These are phyloP conservation scores for Fusarium piperis DNA, from an alignment of 2,329 filamentous ascomycete genomes.

Conservation along the genomic window DNA sequence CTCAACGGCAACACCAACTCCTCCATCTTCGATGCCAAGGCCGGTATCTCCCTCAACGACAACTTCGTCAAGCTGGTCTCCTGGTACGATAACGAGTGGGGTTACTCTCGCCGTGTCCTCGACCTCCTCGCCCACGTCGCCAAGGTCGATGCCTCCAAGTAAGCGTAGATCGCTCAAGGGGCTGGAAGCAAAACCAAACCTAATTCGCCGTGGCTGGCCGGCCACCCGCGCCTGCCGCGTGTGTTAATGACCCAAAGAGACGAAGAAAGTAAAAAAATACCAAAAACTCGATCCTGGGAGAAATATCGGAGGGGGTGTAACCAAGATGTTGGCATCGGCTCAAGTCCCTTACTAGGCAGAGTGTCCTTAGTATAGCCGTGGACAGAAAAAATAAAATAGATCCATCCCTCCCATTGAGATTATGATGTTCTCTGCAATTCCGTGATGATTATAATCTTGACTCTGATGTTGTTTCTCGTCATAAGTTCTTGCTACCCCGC, in stretches of 20 bases:
- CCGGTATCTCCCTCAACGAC: constrained; percentile 96
- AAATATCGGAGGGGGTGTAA: constrained; percentile 39
- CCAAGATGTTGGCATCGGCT: constrained; percentile 31
- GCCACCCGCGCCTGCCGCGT: constrained; percentile 20
- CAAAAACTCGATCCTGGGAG: constrained; percentile 35
- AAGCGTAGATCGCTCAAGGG: constrained; percentile 43
- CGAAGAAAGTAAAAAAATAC: constrained; percentile 37
- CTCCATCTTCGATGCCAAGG: constrained; percentile 99
- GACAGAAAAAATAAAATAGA: constrained; percentile 38
- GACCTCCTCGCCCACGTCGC: constrained; percentile 83
- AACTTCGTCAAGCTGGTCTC: constrained; percentile 99
- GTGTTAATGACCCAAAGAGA: constrained; percentile 40
- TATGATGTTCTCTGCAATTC: not conserved
- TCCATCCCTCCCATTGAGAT: constrained; percentile 38
- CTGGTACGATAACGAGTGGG: constrained; percentile 99
- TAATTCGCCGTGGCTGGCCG: constrained; percentile 34
- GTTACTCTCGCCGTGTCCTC: constrained; percentile 95
- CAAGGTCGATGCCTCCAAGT: constrained; percentile 75
- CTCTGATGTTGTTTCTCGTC: not conserved
- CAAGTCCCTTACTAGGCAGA: constrained; percentile 33
- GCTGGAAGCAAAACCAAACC: constrained; percentile 38
- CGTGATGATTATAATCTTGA: not conserved
- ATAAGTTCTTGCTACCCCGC: not conserved
- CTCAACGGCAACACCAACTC: constrained; percentile 92
- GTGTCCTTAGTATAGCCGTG: constrained; percentile 39